phyloP scores from a whole-genome alignment of 176 grass and related monocot species.

The Puya raimondii region DNA sequence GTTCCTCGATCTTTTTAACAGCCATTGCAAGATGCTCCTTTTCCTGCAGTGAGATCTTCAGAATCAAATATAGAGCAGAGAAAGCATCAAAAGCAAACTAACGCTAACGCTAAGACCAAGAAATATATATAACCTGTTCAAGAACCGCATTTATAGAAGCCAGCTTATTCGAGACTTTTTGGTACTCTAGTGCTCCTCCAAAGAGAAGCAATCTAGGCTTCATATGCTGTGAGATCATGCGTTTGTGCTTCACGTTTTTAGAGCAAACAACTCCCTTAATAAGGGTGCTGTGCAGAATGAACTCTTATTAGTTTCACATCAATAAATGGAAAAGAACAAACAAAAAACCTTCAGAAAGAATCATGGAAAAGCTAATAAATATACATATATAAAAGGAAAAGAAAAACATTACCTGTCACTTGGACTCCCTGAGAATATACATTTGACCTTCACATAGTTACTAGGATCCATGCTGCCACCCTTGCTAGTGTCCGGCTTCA shows the following conservation, averaged over 20 bases:
- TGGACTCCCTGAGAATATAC: conserved; percentile 65
- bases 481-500: conserved; percentile 83
- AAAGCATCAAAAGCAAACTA: not conserved
- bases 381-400: not conserved
- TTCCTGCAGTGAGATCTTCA: conserved; percentile 41
- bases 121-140: conserved; percentile 44
- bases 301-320: conserved; percentile 35
- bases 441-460: conserved; percentile 89
- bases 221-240: conserved; percentile 67
- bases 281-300: conserved; percentile 51
- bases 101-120: conserved; percentile 14
- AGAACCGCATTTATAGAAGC: conserved; percentile 70
- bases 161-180: conserved; percentile 70
- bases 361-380: conserved; percentile 5
- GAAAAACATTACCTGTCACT: conserved; percentile 44
- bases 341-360: conserved; percentile 13
- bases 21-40: conserved; percentile 48
- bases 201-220: conserved; percentile 78
- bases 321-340: conserved; percentile 9
- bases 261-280: conserved; percentile 86
- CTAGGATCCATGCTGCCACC: conserved; percentile 87
- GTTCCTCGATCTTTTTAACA: conserved; percentile 61
- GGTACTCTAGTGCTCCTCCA: conserved; percentile 76
- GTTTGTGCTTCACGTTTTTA: conserved; percentile 92
- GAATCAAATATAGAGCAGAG: not conserved